Evolutionary conservation across 2,329 filamentous ascomycete species (phyloP).

Genomic region (Diaporthe australafricana): DNA sequence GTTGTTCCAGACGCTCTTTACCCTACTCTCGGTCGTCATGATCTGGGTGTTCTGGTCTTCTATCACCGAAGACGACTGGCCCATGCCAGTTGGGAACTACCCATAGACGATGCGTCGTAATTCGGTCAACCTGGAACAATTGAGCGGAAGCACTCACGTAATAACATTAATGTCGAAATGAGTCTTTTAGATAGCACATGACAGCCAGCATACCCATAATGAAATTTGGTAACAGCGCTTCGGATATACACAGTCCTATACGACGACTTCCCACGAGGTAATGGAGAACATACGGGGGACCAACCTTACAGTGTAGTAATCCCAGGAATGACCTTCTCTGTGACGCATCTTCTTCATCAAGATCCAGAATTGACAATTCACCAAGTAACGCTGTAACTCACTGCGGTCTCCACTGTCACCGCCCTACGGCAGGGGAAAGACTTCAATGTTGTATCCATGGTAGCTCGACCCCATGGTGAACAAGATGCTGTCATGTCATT

Average conservation of each 20-base stretch:
- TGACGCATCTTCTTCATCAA: too few species aligned
- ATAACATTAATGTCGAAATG: conserved; percentile 28
- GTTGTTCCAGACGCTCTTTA: conserved; percentile 94
- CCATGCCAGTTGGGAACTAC: conserved; percentile 60
- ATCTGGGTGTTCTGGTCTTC: conserved; percentile 98
- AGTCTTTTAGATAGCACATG: conserved; percentile 22
- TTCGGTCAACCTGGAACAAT: background rate
- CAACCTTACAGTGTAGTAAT: too few species aligned
- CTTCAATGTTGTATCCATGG: too few species aligned
- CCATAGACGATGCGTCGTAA: conserved; percentile 37
- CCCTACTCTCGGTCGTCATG: conserved; percentile 82
- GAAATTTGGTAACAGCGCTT: conserved; percentile 10
- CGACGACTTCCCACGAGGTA: too few species aligned
- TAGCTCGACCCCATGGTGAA: too few species aligned
- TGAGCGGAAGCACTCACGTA: background rate
- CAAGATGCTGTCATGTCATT: too few species aligned
- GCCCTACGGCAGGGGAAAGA: too few species aligned
- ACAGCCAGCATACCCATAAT: conserved; percentile 17
- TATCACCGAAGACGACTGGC: conserved; percentile 99
- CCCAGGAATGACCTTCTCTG: too few species aligned
- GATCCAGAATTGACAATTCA: too few species aligned
- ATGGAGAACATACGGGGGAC: too few species aligned
- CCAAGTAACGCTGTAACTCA: too few species aligned
- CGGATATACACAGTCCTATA: background rate
- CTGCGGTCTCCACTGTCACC: too few species aligned